Evolutionary conservation across 2,329 filamentous ascomycete genomes (phyloP), one percentile per base, ranked within the genome.

Genomic region (Fusarium compactum): DNA sequence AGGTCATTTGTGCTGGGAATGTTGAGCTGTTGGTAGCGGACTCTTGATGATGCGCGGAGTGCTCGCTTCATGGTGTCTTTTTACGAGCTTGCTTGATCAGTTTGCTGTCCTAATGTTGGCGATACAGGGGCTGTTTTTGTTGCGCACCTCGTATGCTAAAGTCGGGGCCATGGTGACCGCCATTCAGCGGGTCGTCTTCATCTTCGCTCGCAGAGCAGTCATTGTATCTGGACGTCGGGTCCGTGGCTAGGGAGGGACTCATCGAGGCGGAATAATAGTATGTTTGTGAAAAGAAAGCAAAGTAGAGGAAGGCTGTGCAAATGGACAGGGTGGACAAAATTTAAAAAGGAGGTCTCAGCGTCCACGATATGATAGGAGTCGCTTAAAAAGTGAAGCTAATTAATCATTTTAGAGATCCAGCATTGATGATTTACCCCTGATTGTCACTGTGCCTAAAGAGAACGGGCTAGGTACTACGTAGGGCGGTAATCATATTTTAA

Each of bases 151-250:
- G 44, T 32, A 69, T 51, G 15, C 57, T 67, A 30, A 69, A 67
- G 40, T 70, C 67, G 9, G 58, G 41, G 9, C 67, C 67, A 63
- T 66, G 62, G n/a, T 66, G 63, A 55, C 52, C 30, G 14, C 50
- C 50, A 44, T 46, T 66, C 44, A 67, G 20, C 48, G 63, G 63
- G 59, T 70, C 68, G 25, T 70, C 68, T 45, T 70, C 68, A 41
- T 70, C 68, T 62, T 70, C 68, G 68, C 68, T 71, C 59, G 64
- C 68, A 71, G 68, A 68, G 59, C 68, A 69, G 34, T 71, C 68
- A 67, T 70, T 70, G 48, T 69, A 71, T 60, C 68, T 70, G 48
- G 68, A 34, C n/a, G 68, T 60, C 32, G 32, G 32, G 41, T 70
- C 68, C 12, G 68, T 25, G 20, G 53, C 68, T 47, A 71, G 58